These are phyloP conservation scores for Macrotyloma uniflorum DNA, from an alignment of 306 rosid species.

Conservation along the genomic window DNA sequence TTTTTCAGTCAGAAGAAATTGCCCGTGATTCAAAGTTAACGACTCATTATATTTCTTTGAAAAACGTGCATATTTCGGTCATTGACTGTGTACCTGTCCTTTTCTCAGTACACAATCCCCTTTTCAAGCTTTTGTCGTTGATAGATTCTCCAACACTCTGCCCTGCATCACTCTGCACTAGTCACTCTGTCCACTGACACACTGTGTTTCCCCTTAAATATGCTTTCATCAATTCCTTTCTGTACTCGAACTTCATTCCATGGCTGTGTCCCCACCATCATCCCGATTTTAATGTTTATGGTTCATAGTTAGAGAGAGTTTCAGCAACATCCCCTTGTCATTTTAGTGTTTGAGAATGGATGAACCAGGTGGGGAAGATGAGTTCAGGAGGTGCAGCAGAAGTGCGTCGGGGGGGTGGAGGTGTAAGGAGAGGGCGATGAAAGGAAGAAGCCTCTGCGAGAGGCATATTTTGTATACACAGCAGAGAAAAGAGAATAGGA, in stretches of 20 bases:
- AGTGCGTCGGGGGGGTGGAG: conserved; percentile 31
- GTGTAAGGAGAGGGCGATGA: conserved; percentile 42
- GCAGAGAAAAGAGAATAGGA: background rate
- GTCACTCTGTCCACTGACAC: background rate
- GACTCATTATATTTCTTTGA: background rate
- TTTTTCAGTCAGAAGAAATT: no score
- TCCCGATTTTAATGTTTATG: background rate
- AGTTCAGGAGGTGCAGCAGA: conserved; percentile 33
- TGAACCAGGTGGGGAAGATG: conserved; percentile 8
- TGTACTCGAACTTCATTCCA: background rate
- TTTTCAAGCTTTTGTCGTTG: background rate
- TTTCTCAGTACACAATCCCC: background rate
- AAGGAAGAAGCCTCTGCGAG: conserved; percentile 25
- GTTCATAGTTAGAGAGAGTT: background rate
- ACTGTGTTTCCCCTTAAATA: background rate
- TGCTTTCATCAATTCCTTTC: background rate
- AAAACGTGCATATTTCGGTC: background rate
- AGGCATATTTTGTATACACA: background rate
- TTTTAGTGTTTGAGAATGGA: conserved; percentile 37
- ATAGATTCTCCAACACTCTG: background rate
- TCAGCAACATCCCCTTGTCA: background rate
- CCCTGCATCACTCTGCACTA: no score
- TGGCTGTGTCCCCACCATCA: background rate
- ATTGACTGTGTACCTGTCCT: background rate
- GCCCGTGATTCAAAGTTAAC: no score